Percentiles rank a stretch among this genome's conserved stretches.
phyloP scores from a whole-genome alignment of 225 moss, liverwort and hornwort species.

The Polytrichum formosum region DNA sequence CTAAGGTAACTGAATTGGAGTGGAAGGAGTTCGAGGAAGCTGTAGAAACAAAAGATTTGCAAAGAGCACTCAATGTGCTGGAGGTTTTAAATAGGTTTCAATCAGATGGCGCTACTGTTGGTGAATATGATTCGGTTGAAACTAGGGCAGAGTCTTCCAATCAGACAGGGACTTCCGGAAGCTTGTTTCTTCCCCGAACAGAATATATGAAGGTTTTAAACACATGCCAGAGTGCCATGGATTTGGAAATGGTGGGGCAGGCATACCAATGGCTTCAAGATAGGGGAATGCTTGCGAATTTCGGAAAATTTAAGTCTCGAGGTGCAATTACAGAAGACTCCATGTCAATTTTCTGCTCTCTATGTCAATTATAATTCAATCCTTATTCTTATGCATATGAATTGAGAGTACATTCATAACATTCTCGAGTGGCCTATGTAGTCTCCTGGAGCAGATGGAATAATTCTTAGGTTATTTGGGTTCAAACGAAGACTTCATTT shows the following conservation, averaged over 20 bases:
- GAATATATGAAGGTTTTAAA: conserved; percentile 71
- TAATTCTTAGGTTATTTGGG: too few relatives aligned
- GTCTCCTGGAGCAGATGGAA: too few relatives aligned
- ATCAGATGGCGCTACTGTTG: conserved; percentile 24
- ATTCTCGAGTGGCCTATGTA: too few relatives aligned
- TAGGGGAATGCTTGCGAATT: conserved; percentile 57
- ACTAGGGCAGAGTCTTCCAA: conserved; percentile 23
- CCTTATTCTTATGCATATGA: conserved; percentile 2
- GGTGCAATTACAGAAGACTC: conserved; percentile 35
- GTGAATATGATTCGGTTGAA: conserved; percentile 8
- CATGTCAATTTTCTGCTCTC: conserved; percentile 3
- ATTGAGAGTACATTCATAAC: conserved; percentile 1
- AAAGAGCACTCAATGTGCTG: conserved; percentile 54
- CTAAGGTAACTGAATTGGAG: conserved; percentile 22
- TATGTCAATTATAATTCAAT: conserved; percentile 2
- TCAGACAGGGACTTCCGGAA: conserved; percentile 15
- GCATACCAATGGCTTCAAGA: conserved; percentile 77
- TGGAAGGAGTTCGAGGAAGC: conserved; percentile 80
- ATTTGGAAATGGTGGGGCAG: conserved; percentile 67
- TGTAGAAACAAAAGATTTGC: conserved; percentile 50
- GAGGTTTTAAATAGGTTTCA: conserved; percentile 57
- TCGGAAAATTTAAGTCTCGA: conserved; percentile 68
- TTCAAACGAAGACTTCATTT: too few relatives aligned
- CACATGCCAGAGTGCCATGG: conserved; percentile 52
- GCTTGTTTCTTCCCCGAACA: conserved; percentile 18